Conservation (phyloP, 1,284 basidiomycete genomes). For the Tausonia pullulans region DNA sequence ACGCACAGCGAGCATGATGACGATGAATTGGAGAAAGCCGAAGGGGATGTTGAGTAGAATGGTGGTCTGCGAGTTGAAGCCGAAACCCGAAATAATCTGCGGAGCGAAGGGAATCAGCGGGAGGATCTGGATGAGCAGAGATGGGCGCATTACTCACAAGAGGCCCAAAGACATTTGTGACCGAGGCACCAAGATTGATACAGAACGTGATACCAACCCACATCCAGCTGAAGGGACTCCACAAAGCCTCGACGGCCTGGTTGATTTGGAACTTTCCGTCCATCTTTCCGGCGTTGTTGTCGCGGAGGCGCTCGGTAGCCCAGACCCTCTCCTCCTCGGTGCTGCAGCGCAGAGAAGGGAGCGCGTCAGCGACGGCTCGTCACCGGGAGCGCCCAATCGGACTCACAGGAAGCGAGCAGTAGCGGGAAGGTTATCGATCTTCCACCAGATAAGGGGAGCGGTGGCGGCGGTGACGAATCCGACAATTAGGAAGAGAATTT, state of each 20-base stretch:
- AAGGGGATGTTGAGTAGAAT: slow-evolving; percentile 27
- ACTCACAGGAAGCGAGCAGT: too few species aligned
- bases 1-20: slow-evolving; percentile 1
- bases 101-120: slow-evolving; percentile 29
- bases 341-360: too few species aligned
- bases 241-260: slow-evolving; percentile 32
- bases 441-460: slow-evolving; percentile 28
- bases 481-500: slow-evolving; percentile 33
- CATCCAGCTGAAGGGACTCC: slow-evolving; percentile 32
- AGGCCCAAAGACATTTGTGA: slow-evolving; percentile 21
- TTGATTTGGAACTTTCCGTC: slow-evolving; percentile 30
- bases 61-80: slow-evolving; percentile 21
- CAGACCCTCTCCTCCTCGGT: slow-evolving; percentile 31
- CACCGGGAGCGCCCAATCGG: too few species aligned
- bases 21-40: slow-evolving; percentile 18
- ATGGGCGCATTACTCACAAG: not conserved
- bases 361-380: too few species aligned
- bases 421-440: slow-evolving; percentile 29
- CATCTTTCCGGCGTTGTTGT: slow-evolving; percentile 35
- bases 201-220: slow-evolving; percentile 29
- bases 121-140: not conserved
- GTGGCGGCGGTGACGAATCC: slow-evolving; percentile 31
- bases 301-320: slow-evolving; percentile 35
- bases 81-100: slow-evolving; percentile 26
- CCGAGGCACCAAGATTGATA: slow-evolving; percentile 24